Evolutionary conservation across 441 rosid genomes (phyloP), one percentile per base, ranked within the genome.

Genomic region (Gossypium lobatum): DNA sequence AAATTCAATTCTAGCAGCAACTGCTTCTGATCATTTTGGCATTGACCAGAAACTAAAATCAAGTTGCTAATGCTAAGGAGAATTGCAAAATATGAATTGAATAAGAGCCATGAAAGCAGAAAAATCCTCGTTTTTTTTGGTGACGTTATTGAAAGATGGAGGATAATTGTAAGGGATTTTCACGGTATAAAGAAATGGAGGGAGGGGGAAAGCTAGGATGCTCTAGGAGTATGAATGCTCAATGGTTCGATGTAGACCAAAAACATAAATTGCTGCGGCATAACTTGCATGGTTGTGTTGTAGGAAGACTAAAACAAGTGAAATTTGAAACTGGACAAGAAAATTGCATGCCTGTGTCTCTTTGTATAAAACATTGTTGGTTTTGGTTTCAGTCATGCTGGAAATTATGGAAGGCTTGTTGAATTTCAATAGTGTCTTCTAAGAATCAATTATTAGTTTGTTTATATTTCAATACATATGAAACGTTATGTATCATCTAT

Each of bases 11-110:
- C 46, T 39, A 80, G 75, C 50, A 45, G 11, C 50, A 13, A 45
- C 1, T 45, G 50, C 11, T n/a, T 72, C 79, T 87, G 87, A 77
- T 85, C 58, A 1, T 20, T 45, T 4, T 0, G 76, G 77, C 91
- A 82, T 39, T 52, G 78, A n/a, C 83, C 80, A 20, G 81, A 78
- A 59, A 70, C 87, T 25, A 42, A 45, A 10, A 57, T 57, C 2
- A 42, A 66, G 26, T 72, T 0, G 28, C 73, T 0, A n/a, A 50
- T 26, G 11, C 60, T 9, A 10, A 79, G 69, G 46, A 73, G 21
- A 34, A 57, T 31, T 10, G 50, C 60, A 1, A 46, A 9, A 11
- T 18, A 73, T 10, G 59, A 9, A 3, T 70, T 4, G 0, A 80
- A 70, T 65, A 85, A 62, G 58, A 76, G 16, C 79, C 89, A 72